A percentile compares a stretch with the other conserved stretches of the same genome.
These are phyloP conservation scores for Paecilomyces niveus DNA, from an alignment of 2,329 filamentous ascomycete genomes.

Conservation along the genomic window DNA sequence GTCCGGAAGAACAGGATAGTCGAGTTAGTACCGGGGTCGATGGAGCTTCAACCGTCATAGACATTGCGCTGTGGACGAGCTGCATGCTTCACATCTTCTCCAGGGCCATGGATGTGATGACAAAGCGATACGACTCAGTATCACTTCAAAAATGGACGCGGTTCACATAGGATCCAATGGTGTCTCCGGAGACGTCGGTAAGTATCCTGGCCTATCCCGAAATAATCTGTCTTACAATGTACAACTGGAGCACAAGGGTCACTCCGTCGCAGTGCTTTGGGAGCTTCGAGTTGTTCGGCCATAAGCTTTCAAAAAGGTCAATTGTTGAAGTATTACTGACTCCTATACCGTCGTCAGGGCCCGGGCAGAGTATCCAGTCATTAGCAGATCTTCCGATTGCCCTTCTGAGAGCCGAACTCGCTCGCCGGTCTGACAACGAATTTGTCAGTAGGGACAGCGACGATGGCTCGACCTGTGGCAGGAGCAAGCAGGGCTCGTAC, in stretches of 20 bases:
- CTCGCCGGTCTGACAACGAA: constrained; percentile 15
- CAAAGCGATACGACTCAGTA: neutral
- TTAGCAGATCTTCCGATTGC: constrained; percentile 26
- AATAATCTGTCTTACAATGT: neutral
- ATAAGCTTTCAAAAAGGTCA: neutral
- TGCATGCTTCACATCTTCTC: neutral
- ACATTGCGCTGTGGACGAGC: constrained; percentile 5
- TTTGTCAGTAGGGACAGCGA: constrained; percentile 4
- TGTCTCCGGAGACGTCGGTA: constrained; percentile 4
- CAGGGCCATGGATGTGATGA: constrained; percentile 9
- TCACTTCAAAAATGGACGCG: constrained; percentile 3
- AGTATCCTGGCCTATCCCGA: neutral
- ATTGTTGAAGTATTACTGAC: neutral
- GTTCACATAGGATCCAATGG: constrained; percentile 1
- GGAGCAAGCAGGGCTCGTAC: constrained; percentile 40
- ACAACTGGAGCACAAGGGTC: neutral
- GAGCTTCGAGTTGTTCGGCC: neutral
- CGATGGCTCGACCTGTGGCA: constrained; percentile 27
- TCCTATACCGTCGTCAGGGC: constrained; percentile 8
- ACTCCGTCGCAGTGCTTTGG: neutral
- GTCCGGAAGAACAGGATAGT: neutral
- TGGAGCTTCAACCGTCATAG: neutral
- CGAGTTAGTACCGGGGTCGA: neutral
- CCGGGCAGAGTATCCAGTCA: constrained; percentile 12
- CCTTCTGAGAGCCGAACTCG: constrained; percentile 26